Evolutionary conservation across 257 asterid species (phyloP), one percentile per base, ranked within the genome.

Genomic region (Capsicum chinense): DNA sequence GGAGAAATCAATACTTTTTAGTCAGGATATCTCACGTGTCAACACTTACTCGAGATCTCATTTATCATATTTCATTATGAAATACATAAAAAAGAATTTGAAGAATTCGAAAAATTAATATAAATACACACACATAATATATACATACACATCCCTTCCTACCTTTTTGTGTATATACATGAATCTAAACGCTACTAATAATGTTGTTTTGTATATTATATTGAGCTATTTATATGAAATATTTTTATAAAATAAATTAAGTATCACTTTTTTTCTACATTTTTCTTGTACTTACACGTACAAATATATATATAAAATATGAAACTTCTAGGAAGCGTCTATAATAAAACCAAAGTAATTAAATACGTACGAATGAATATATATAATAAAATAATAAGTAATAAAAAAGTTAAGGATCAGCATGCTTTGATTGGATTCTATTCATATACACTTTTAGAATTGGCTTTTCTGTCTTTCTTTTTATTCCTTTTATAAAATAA

Each of bases 321-420:
- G 81, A 76, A 26, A 52, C 21, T 76, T 76, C 81, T 7, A 76
- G 14, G 48, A 76, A 76, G 2, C 8, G 26, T 76, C 81, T 21
- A 9, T 0, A 50, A 76, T 4, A 26, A 52, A 15, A 33, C 81
- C 62, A 5, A 26, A 42, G n/a, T 13, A 74, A 74, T 52, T n/a
- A 50, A 74, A 74, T 68, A 56, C 57, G 33, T 60, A 19, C 14
- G 12, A 2, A 19, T 54, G 12, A 2, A 19, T 54, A 54, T 54
- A n/a, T 26, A 60, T n/a, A 9, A 26, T 26, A 26, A 26, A 60
- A 63, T 1, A 64, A 26, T 5, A 63, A 21, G 3, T 21, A 10
- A 33, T 21, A 33, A 64, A 64, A 16, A 13, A 4, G 17, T 56
- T 58, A 58, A 58, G 64, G 7, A 33, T 64, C 15, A 0, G 44